Percentiles rank a stretch among this genome's conserved stretches.
Evolutionary conservation across 441 rosid species (phyloP).

Genomic region (Erodium texanum): DNA sequence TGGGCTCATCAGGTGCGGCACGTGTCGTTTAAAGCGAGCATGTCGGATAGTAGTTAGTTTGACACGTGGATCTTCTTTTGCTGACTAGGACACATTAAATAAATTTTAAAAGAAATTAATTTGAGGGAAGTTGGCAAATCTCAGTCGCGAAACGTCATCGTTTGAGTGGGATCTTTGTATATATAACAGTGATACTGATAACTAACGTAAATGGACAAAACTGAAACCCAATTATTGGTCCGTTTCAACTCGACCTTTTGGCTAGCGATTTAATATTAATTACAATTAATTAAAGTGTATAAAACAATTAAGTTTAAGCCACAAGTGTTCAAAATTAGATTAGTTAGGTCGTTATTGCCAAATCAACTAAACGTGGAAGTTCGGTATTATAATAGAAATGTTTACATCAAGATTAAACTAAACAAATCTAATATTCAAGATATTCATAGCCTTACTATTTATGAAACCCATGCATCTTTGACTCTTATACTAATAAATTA

Average conservation of each 20-base stretch:
- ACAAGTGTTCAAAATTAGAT: too few relatives aligned
- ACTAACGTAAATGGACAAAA: neutral
- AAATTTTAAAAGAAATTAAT: too few relatives aligned
- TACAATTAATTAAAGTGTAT: neutral
- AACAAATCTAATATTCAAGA: too few relatives aligned
- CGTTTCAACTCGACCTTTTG: neutral
- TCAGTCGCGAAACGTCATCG: too few relatives aligned
- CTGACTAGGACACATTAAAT: neutral
- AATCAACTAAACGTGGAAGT: neutral
- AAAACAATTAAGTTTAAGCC: neutral
- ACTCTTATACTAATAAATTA: too few relatives aligned
- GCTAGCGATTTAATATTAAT: neutral
- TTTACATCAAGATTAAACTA: neutral
- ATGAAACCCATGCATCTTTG: too few relatives aligned
- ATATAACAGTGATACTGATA: too few relatives aligned
- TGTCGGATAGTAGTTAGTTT: neutral
- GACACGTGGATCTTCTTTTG: conserved; percentile 19
- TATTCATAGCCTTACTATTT: neutral
- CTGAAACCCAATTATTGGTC: neutral
- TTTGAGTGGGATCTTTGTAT: too few relatives aligned
- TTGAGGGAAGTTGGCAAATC: too few relatives aligned
- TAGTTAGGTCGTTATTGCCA: neutral
- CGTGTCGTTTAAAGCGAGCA: neutral
- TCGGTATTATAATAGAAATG: neutral
- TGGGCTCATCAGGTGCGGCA: conserved; percentile 2